These are phyloP conservation scores for Theobroma grandiflorum DNA, from an alignment of 441 rosid species.

Conservation along the genomic window DNA sequence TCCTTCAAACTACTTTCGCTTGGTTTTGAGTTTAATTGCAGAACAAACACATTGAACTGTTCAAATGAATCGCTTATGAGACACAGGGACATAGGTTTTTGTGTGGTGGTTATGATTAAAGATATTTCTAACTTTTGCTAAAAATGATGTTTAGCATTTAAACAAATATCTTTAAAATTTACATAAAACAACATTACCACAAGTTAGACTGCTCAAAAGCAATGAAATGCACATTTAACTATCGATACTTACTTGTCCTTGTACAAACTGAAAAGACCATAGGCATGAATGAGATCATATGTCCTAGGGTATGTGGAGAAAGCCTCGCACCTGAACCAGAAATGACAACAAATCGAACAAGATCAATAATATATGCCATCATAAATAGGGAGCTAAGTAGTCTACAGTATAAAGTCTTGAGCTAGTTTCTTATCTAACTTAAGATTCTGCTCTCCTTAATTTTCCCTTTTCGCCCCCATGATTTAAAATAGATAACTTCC, in stretches of 20 bases:
- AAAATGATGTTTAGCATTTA: neutral
- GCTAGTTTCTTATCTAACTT: constrained; percentile 1
- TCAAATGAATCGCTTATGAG: neutral
- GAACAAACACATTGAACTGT: neutral
- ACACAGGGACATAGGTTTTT: neutral
- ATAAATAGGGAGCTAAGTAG: neutral
- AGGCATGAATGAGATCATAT: constrained; percentile 72
- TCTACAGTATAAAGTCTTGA: neutral
- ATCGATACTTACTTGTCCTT: constrained; percentile 57
- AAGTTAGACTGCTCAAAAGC: neutral
- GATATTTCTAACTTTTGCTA: neutral
- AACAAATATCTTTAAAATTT: neutral
- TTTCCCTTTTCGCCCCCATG: neutral
- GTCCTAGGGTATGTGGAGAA: constrained; percentile 88
- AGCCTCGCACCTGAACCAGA: constrained; percentile 70
- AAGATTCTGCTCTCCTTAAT: neutral
- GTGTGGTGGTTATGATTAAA: neutral
- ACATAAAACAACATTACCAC: too few species aligned
- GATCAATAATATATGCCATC: constrained; percentile 9
- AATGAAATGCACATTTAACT: constrained; percentile 8
- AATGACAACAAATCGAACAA: neutral
- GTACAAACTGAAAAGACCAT: constrained; percentile 67
- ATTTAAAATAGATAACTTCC: neutral
- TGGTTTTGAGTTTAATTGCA: neutral
- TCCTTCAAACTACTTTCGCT: neutral